Evolutionary conservation across 352 stramenopile species (phyloP).

Genomic region (Pythium phragmitis): DNA sequence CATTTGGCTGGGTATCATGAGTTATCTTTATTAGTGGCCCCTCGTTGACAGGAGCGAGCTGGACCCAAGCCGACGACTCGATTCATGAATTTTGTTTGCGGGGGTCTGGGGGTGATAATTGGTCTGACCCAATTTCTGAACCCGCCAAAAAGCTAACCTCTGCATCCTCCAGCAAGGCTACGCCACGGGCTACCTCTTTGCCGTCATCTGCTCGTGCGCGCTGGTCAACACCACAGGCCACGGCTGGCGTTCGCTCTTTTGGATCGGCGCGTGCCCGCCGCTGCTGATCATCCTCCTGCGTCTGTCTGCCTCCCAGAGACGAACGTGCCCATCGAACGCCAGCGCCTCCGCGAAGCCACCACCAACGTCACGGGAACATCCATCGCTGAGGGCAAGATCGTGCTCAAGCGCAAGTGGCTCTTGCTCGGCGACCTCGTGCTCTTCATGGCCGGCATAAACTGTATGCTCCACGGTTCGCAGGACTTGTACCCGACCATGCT

Average conservation of each 20-base stretch:
- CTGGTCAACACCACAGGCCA: conserved; percentile 42
- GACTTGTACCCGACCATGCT: conserved; percentile 61
- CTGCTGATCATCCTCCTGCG: conserved; percentile 49
- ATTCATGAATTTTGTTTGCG: too few relatives aligned
- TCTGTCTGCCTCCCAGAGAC: conserved; percentile 32
- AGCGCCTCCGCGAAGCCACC: conserved; percentile 23
- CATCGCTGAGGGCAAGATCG: conserved; percentile 41
- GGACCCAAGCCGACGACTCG: too few relatives aligned
- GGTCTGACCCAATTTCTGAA: too few relatives aligned
- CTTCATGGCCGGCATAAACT: conserved; percentile 52
- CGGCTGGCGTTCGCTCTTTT: conserved; percentile 32
- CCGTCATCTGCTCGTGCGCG: conserved; percentile 34
- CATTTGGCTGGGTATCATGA: too few relatives aligned
- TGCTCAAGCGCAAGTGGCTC: conserved; percentile 44
- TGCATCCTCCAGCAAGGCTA: conserved; percentile 49
- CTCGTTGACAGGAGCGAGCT: too few relatives aligned
- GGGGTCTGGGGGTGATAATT: too few relatives aligned
- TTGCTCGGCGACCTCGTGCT: conserved; percentile 42
- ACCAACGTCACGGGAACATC: conserved; percentile 34
- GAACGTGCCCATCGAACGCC: conserved; percentile 7
- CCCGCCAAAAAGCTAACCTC: too few relatives aligned
- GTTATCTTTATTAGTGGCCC: too few relatives aligned
- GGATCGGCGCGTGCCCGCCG: conserved; percentile 43
- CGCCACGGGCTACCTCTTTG: conserved; percentile 42
- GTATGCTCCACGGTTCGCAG: conserved; percentile 46